Base-by-base conservation (phyloP, 768 basidiomycete genomes). In the Phylloporus arenicola region DNA sequence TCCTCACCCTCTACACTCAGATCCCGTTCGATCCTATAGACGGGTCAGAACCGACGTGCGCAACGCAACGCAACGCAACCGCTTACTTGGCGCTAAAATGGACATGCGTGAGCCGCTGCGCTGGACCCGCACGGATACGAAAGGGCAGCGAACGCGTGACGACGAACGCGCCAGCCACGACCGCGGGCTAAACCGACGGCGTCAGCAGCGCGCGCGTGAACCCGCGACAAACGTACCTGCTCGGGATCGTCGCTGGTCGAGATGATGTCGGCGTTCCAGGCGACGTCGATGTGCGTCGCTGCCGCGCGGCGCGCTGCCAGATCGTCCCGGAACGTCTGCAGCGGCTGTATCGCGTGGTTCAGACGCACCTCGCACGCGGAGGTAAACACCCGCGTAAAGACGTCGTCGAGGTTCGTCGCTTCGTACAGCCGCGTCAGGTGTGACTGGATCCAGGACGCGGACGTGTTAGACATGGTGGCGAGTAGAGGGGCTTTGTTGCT, bases 61-160 rank as follows among this genome's bases (percentile, higher is more conserved):
- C 17, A 1, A n/a, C 10, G 4, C 19, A 9, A 29, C 27, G 22
- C 22, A n/a, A 25, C 25, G 25, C 3, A 16, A 25, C 7, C 17
- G 55, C 68, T 43, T 25, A 75, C 76, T 60, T 71, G 19, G 73
- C 75, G 34, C 71, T 76, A 43, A 77, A 75, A 14, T 62, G 50
- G 27, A 72, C 53, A 24, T 61, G 56, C 29, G 65, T 69, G 8
- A 48, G 54, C 9, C 57, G 63, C 47, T 74, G 69, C 9, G 72
- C 75, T 7, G 68, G 70, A 3, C 53, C 51, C 10, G 52, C 77
- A 19, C 76, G 70, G 14, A 78, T 68, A 8, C 70, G 64, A 51
- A 74, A 70, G 39, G 69, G 71, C 40, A 74, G 47, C 3, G 64
- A 63, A 20, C 72, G 73, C 24, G 70, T 73, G 41, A 73, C 64